phyloP scores from a whole-genome alignment of 2,329 filamentous ascomycete genomes.

The Talaromyces verruculosus region DNA sequence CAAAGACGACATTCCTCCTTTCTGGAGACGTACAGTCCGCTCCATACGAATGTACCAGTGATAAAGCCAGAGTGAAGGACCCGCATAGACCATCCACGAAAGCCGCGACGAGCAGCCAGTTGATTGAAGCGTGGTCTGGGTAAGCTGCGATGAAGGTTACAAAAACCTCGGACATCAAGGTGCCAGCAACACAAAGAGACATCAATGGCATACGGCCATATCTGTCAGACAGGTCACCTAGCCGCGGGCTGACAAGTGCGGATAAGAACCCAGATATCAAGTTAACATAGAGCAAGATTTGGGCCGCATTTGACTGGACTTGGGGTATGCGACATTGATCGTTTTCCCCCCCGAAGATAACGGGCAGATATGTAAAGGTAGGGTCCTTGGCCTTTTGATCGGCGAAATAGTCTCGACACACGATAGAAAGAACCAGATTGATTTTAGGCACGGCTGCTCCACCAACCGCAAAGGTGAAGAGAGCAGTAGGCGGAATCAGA shows the following conservation, averaged over 20 bases:
- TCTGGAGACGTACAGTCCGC: constrained; percentile 84
- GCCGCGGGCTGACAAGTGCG: constrained; percentile 75
- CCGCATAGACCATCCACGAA: constrained; percentile 80
- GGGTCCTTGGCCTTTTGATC: constrained; percentile 63
- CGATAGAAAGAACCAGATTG: constrained; percentile 78
- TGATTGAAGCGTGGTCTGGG: constrained; percentile 70
- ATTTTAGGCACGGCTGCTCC: constrained; percentile 82
- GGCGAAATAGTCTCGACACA: constrained; percentile 80
- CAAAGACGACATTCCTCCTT: constrained; percentile 77
- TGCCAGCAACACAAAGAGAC: constrained; percentile 70
- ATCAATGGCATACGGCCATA: constrained; percentile 77
- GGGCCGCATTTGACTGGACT: constrained; percentile 73
- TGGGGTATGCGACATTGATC: constrained; percentile 76
- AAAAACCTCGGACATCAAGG: constrained; percentile 70
- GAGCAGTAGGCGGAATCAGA: constrained; percentile 74
- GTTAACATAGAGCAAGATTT: constrained; percentile 74
- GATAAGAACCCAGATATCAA: constrained; percentile 74
- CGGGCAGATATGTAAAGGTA: constrained; percentile 59
- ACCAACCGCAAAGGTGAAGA: constrained; percentile 84
- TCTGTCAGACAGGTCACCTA: constrained; percentile 83
- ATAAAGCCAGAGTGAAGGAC: constrained; percentile 81
- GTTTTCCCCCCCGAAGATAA: constrained; percentile 69
- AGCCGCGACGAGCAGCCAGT: constrained; percentile 74
- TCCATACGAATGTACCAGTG: constrained; percentile 79
- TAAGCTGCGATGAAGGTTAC: constrained; percentile 76